Evolutionary conservation across 2,329 filamentous ascomycete genomes (phyloP), one percentile per base, ranked within the genome.

Genomic region (Monilinia aucupariae): DNA sequence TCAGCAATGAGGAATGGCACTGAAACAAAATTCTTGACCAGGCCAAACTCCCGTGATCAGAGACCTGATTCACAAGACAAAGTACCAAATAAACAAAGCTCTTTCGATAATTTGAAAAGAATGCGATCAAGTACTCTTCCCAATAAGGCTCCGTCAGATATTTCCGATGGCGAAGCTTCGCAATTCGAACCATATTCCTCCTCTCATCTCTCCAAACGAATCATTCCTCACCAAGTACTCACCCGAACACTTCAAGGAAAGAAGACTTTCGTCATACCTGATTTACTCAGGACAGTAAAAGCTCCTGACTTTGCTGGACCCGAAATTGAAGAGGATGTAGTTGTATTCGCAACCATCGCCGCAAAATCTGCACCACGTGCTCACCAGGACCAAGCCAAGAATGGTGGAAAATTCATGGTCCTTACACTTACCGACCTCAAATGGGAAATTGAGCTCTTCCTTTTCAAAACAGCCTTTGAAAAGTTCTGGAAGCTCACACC

Each of bases 401-500:
- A 80, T 3, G 78, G 82, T 25, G 88, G 88, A 56, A 97, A 96
- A 74, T 99, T 96, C 78, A 97, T 99, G 90, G 88, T 93, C 1
- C 79, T 99, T 66, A 90, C 85, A 2, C 80, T 99, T 3, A 91
- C 90, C 0, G 93, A 99, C 74, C 79, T 99, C 13, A 88, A 91
- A 70, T 96, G 87, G 85, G 91, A 96, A 70, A 76, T 99, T 15
- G 92, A 97, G 67, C 82, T 97, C 49, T 97, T 92, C 70, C 83
- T 99, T 17, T 99, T 99, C 76, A 90, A 90, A 70, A 86, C 88
- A 0, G 96, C 91, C 8, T 97, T 97, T 71, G 88, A 90, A 20
- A 86, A 90, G 61, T 99, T 94, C 78, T 97, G 93, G 88, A 96
- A 96, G 73, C 79, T 97, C n/a, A 87, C 87, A 0, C 84, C 91